These are phyloP conservation scores for Capsicum chinense DNA, from an alignment of 257 asterid species.

Conservation along the genomic window DNA sequence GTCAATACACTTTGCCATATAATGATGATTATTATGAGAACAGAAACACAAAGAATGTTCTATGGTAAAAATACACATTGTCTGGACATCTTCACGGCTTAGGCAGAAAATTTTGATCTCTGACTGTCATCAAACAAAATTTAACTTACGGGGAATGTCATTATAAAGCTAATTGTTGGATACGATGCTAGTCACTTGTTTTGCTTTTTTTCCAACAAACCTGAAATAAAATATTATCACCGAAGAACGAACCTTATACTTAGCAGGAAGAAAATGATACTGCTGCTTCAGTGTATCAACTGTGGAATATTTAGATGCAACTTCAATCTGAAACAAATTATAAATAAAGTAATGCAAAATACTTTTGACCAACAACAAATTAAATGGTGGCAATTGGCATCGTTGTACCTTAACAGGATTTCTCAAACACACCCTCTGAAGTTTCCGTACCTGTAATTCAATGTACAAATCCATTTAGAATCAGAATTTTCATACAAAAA, in stretches of 20 bases:
- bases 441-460: slow-evolving; percentile 73
- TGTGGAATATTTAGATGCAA: slow-evolving; percentile 82
- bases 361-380: neutral
- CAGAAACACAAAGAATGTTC: neutral
- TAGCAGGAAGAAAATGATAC: slow-evolving; percentile 79
- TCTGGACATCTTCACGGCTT: neutral
- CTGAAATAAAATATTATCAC: slow-evolving; percentile 20
- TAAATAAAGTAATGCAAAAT: neutral
- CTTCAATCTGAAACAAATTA: slow-evolving; percentile 70
- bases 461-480: neutral
- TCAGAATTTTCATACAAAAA: neutral
- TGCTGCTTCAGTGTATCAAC: slow-evolving; percentile 91
- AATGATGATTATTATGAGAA: neutral
- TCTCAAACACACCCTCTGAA: slow-evolving; percentile 89
- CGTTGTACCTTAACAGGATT: slow-evolving; percentile 82
- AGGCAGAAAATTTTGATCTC: neutral
- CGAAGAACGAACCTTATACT: slow-evolving; percentile 62
- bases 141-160: neutral
- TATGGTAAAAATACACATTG: neutral
- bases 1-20: neutral
- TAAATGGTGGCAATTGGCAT: slow-evolving; percentile 12
- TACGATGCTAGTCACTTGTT: neutral
- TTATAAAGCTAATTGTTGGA: neutral
- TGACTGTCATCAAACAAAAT: neutral
- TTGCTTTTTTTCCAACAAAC: neutral